phyloP scores from a whole-genome alignment of 495 filamentous ascomycete genomes.

The Aspergillus nidulans region DNA sequence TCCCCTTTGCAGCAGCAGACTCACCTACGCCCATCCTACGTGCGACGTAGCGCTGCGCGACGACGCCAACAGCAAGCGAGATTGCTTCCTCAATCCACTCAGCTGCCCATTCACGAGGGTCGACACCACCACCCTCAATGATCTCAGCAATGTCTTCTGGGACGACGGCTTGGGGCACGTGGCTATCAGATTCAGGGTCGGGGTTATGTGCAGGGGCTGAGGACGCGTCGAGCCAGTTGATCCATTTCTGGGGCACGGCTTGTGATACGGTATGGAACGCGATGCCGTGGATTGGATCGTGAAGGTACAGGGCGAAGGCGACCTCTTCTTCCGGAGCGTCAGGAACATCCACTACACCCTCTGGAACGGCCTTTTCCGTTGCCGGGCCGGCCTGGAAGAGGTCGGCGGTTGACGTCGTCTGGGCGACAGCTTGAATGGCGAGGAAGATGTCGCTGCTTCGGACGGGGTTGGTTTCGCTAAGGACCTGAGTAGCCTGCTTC shows the following conservation, averaged over 20 bases:
- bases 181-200: slow-evolving; percentile 20
- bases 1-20: slow-evolving; percentile 61
- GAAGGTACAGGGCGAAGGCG: slow-evolving; percentile 83
- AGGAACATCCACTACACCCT: slow-evolving; percentile 47
- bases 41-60: slow-evolving; percentile 96
- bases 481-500: slow-evolving; percentile 65
- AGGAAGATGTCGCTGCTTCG: slow-evolving; percentile 93
- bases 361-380: slow-evolving; percentile 51
- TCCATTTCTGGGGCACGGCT: slow-evolving; percentile 78
- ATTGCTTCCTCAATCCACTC: slow-evolving; percentile 95
- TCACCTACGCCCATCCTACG: slow-evolving; percentile 93
- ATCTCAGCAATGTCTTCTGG: slow-evolving; percentile 87
- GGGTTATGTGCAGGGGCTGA: slow-evolving; percentile 48
- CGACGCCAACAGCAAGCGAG: slow-evolving; percentile 70
- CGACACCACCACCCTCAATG: slow-evolving; percentile 80
- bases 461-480: slow-evolving; percentile 81
- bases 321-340: slow-evolving; percentile 56
- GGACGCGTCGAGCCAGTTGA: slow-evolving; percentile 80
- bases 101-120: slow-evolving; percentile 93
- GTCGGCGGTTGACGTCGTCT: slow-evolving; percentile 49
- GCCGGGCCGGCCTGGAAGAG: slow-evolving; percentile 61
- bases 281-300: slow-evolving; percentile 91
- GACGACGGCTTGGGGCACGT: slow-evolving; percentile 43
- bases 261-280: slow-evolving; percentile 82
- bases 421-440: slow-evolving; percentile 78